These are phyloP conservation scores for Polyporus tsugae DNA, from an alignment of 1,284 basidiomycete genomes.

Conservation along the genomic window DNA sequence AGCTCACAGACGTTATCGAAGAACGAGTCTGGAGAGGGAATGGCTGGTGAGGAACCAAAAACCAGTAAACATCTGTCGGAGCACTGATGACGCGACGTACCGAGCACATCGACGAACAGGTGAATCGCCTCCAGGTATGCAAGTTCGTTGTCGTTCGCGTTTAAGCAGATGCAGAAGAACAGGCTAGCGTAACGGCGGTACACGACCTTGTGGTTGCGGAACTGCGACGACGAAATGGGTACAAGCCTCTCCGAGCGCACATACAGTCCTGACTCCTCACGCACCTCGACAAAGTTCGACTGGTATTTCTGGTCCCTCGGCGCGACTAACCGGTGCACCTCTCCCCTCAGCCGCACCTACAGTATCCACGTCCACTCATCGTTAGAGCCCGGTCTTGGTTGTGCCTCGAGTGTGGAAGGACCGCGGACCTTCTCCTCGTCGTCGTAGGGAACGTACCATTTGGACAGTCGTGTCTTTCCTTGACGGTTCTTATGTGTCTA, in stretches of 20 bases:
- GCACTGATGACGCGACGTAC: constrained; percentile 52
- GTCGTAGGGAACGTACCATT: constrained; percentile 97
- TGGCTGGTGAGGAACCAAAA: not conserved
- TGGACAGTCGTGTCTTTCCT: constrained; percentile 96
- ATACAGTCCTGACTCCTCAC: constrained; percentile 36
- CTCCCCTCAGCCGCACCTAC: constrained; percentile 90
- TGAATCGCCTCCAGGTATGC: constrained; percentile 98
- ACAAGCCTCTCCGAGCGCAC: not conserved
- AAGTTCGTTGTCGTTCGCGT: constrained; percentile 97
- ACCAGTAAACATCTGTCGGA: not conserved
- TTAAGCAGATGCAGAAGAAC: constrained; percentile 98
- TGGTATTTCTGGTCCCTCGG: constrained; percentile 98
- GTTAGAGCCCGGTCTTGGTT: not conserved
- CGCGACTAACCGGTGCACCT: constrained; percentile 95
- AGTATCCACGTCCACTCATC: constrained; percentile 12
- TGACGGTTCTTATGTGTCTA: constrained; percentile 81
- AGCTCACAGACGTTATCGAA: constrained; percentile 99
- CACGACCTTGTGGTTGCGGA: constrained; percentile 94
- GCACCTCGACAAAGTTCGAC: constrained; percentile 98
- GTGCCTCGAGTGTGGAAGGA: not conserved
- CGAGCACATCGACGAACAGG: constrained; percentile 97
- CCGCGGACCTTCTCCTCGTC: constrained; percentile 90
- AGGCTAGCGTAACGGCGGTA: constrained; percentile 96
- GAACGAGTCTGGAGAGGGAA: constrained; percentile 79
- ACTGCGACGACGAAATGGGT: constrained; percentile 55